Conservation (phyloP, 2,329 filamentous ascomycete genomes). For the Blastomyces gilchristii region DNA sequence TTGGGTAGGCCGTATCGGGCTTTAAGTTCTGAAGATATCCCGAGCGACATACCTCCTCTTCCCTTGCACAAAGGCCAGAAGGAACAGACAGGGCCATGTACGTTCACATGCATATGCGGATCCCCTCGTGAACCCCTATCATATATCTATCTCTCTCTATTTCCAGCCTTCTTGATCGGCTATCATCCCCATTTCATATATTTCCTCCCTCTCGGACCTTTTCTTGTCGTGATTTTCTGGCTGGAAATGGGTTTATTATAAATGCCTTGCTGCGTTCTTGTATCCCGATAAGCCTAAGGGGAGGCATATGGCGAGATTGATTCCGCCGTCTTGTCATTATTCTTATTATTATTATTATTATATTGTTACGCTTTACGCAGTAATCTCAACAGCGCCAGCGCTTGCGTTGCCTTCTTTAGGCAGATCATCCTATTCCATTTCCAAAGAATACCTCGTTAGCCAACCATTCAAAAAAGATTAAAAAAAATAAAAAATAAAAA, state of each 20-base stretch:
- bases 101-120: background rate
- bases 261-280: background rate
- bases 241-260: background rate
- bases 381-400: conserved; percentile 23
- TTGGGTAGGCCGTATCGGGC: background rate
- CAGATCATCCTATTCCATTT: conserved; percentile 38
- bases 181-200: background rate
- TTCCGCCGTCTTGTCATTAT: background rate
- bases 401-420: conserved; percentile 35
- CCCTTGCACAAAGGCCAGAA: background rate
- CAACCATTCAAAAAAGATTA: background rate
- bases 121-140: background rate
- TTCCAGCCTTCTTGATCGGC: background rate
- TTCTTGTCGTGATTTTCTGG: background rate
- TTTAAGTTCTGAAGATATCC: background rate
- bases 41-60: background rate
- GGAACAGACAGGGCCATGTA: background rate
- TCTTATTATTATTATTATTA: background rate
- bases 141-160: background rate
- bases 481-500: background rate
- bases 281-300: background rate
- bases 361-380: conserved; percentile 26
- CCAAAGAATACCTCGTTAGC: background rate
- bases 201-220: background rate
- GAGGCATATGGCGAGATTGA: background rate